phyloP scores from a whole-genome alignment of 202 grass and related monocot genomes.

The Musa balbisiana region DNA sequence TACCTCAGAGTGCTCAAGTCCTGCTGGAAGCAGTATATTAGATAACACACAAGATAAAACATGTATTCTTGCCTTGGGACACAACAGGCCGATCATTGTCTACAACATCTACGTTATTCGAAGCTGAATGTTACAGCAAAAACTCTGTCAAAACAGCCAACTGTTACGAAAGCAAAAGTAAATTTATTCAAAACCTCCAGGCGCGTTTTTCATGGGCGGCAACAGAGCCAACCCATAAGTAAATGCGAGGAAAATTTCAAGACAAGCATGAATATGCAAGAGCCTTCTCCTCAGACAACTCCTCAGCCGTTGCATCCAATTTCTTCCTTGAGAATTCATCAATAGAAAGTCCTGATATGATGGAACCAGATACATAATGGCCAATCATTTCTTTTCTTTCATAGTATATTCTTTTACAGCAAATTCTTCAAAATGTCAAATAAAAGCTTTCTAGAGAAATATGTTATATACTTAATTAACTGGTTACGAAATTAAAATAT shows the following conservation, averaged over 20 bases:
- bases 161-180: background rate
- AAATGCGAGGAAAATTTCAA: conserved; percentile 22
- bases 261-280: conserved; percentile 86
- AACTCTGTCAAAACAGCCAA: background rate
- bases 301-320: conserved; percentile 76
- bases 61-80: too few species aligned
- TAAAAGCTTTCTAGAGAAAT: too few species aligned
- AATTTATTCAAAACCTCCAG: conserved; percentile 67
- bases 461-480: too few species aligned
- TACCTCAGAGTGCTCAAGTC: too few species aligned
- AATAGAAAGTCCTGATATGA: conserved; percentile 54
- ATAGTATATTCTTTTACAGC: too few species aligned
- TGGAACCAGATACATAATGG: background rate
- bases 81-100: too few species aligned
- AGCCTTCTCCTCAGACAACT: conserved; percentile 81
- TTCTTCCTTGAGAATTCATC: conserved; percentile 94
- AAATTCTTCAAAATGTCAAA: too few species aligned
- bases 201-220: conserved; percentile 10
- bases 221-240: background rate
- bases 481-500: too few species aligned
- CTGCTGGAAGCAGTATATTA: too few species aligned
- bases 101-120: background rate
- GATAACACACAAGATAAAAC: too few species aligned
- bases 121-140: background rate
- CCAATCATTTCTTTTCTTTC: background rate